Evolutionary conservation across 2,329 filamentous ascomycete genomes (phyloP).

Genomic region (Chaetomiaceae sp.): DNA sequence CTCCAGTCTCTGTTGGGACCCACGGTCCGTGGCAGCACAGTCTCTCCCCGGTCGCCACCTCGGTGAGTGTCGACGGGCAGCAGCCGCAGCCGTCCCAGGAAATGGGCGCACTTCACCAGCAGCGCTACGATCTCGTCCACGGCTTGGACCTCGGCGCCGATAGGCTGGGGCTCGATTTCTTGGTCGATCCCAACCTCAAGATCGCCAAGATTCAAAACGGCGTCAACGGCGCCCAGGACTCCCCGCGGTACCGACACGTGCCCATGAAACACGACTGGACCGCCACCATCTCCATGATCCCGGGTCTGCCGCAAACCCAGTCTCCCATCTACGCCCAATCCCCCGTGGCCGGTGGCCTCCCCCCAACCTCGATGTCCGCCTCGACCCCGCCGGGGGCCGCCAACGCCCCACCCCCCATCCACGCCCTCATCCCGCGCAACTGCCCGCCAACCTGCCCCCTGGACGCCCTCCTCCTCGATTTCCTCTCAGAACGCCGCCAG

Average conservation of each 20-base stretch:
- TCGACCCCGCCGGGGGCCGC: no score
- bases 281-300: conserved; percentile 19
- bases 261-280: conserved; percentile 51
- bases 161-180: conserved; percentile 67
- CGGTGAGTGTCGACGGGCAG: conserved; percentile 11
- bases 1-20: conserved; percentile 17
- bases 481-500: conserved; percentile 64
- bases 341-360: neutral
- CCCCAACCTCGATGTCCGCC: no score
- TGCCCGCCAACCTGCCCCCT: conserved; percentile 68
- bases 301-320: conserved; percentile 3
- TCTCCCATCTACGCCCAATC: conserved; percentile 1
- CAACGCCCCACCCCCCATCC: neutral
- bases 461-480: conserved; percentile 75
- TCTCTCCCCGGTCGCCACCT: conserved; percentile 12
- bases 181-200: conserved; percentile 59
- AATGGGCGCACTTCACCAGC: conserved; percentile 40
- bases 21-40: conserved; percentile 21
- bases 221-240: conserved; percentile 45
- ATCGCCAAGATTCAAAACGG: conserved; percentile 50
- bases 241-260: conserved; percentile 40
- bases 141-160: conserved; percentile 60
- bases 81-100: conserved; percentile 28
- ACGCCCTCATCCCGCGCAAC: conserved; percentile 50
- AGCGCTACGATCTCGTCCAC: conserved; percentile 48